Conservation (phyloP, 2,329 filamentous ascomycete species). For the Teratosphaeria nubilosa region DNA sequence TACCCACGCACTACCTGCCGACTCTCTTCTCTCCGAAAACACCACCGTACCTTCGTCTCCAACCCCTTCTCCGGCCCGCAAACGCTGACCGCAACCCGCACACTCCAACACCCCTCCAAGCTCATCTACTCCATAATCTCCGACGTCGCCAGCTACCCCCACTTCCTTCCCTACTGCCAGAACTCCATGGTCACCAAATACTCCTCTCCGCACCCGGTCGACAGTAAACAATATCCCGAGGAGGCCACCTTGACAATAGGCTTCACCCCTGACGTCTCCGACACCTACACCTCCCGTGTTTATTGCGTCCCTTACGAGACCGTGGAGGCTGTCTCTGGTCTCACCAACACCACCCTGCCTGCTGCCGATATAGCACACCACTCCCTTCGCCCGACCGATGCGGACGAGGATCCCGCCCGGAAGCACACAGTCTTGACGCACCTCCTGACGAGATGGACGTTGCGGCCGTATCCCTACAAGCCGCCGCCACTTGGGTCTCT, state of each 20-base stretch:
- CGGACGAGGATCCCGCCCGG: constrained; percentile 27
- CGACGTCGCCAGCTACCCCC: constrained; percentile 73
- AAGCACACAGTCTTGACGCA: constrained; percentile 49
- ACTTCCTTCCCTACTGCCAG: constrained; percentile 88
- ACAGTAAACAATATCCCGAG: constrained; percentile 53
- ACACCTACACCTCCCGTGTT: constrained; percentile 71
- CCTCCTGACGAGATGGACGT: constrained; percentile 60
- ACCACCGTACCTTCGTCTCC: constrained; percentile 34
- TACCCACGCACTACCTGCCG: constrained; percentile 7
- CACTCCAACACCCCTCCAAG: constrained; percentile 60
- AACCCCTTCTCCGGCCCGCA: constrained; percentile 47
- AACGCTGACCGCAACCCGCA: constrained; percentile 61
- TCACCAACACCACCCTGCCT: constrained; percentile 37
- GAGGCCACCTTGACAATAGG: constrained; percentile 73
- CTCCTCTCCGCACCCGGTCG: constrained; percentile 39
- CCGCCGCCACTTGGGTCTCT: constrained; percentile 33
- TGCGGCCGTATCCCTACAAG: constrained; percentile 39
- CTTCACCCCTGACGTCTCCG: constrained; percentile 69
- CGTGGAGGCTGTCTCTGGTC: constrained; percentile 69
- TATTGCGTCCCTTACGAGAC: constrained; percentile 62
- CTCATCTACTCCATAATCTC: constrained; percentile 77
- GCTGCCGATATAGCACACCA: constrained; percentile 33
- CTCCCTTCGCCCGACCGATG: constrained; percentile 23
- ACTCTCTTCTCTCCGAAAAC: constrained; percentile 9
- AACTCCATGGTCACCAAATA: constrained; percentile 66